Base-by-base conservation (phyloP, 2,329 filamentous ascomycete species). In the Xylariaceae sp. region DNA sequence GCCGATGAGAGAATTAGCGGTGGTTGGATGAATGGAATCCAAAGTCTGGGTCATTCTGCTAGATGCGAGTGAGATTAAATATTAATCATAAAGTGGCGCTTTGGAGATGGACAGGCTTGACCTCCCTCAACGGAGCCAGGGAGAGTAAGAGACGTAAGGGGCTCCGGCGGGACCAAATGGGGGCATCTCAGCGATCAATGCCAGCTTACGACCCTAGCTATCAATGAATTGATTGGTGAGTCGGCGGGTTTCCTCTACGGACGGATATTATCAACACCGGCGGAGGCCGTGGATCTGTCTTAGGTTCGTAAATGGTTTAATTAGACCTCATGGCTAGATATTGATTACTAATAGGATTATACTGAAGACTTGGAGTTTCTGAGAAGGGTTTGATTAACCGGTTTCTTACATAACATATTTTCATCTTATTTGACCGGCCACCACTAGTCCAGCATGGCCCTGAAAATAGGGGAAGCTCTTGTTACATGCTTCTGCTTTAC, bases 221-320 rank as follows among this genome's bases (percentile, higher is more conserved):
- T 52, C 43, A 44, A 52, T 19, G 19, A 32, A 46, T 50, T 12
- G n/a, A 42, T 60, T 57, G 60, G 60, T 54, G 42, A 62, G 26
- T 62, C 60, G 57, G 60, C 55, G 40, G 19, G 37, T 50, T 40
- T 18, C 20, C 19, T 47, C 40, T 3, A 59, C 45, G 56, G 21
- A 18, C 56, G 59, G 56, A 42, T 20, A 52, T 58, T 56, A 23
- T 40, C 37, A 44, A 29, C 32, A 32, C 60, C 57, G 60, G 60
- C 18, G 32, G 19, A 43, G 40, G 9, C 21, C 26, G 16, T 48
- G 20, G 6, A 45, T 37, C n/a, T 42, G 37, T n/a, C 5, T 16
- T 18, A 19, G 37, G 20, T n/a, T 12, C 6, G 41, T 29, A 14
- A n/a, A n/a, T 50, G 16, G n/a, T 7, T 32, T 10, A 44, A 37